These are phyloP conservation scores for Colletotrichum sp. DNA, from an alignment of 2,329 filamentous ascomycete species.

Conservation along the genomic window DNA sequence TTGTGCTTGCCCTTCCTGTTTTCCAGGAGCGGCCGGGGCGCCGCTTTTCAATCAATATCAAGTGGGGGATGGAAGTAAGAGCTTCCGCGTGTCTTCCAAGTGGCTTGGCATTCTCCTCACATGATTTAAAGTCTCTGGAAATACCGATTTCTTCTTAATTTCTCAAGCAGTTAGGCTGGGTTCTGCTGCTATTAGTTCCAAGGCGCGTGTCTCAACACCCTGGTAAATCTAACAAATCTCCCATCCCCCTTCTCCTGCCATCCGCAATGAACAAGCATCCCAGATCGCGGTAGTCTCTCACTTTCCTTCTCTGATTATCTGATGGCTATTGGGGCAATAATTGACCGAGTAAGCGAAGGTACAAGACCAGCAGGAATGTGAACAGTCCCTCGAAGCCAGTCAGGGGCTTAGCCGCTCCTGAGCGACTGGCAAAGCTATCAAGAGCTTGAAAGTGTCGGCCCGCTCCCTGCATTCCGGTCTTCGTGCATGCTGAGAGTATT, in stretches of 20 bases:
- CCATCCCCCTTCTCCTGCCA: accelerated
- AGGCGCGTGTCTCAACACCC: accelerated
- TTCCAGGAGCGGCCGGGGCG: accelerated
- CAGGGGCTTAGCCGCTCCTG: neutral
- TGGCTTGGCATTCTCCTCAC: accelerated
- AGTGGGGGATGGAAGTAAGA: neutral
- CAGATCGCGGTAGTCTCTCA: accelerated
- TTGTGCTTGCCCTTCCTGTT: accelerated
- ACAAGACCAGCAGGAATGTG: neutral
- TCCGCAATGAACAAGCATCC: accelerated
- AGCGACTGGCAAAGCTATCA: accelerated
- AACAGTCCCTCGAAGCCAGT: neutral
- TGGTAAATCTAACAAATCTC: neutral
- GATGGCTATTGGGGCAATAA: accelerated
- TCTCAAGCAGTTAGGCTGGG: accelerated
- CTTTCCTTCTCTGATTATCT: accelerated
- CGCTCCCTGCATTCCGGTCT: no score
- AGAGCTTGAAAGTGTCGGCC: no score
- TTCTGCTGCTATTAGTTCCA: accelerated
- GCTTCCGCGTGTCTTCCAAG: accelerated
- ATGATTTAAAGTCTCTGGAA: accelerated
- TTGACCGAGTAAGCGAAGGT: accelerated
- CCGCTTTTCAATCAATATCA: accelerated
- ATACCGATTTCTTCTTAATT: accelerated
- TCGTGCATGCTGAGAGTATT: neutral